Base-by-base conservation (phyloP, 139 green algal species). In the Haematococcus lacustris region DNA sequence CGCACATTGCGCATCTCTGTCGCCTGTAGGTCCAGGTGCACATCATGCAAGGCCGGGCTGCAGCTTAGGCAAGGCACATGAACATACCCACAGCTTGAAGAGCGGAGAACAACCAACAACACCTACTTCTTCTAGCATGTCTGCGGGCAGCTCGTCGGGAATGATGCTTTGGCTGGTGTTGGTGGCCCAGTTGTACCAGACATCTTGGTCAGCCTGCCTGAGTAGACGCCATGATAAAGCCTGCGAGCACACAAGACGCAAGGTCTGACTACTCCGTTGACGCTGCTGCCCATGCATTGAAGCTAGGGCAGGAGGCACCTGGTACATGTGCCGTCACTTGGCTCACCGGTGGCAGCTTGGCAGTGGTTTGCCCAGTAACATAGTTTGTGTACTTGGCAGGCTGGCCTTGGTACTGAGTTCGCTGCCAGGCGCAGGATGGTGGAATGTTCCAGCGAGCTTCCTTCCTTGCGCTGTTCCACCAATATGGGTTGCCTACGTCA, bases 371-470 rank as follows among this genome's bases (percentile, higher is more conserved):
- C 23, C 73, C 66, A 26, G 78, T 83, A 35, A 83, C 41, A 13
- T 39, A 43, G 78, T 83, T 83, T 41, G 72, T 33, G 38, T 83
- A 83, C 34, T 78, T 72, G 59, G 61, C 51, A 35, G 78, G 70
- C 33, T 79, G 78, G 35, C 73, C 43, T 66, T 83, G 70, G 33
- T 73, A 37, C 37, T 80, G 70, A 9, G 80, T 34, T 6, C 73
- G 70, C 70, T 80, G 78, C 78, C 78, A 83, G 3, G 51, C 78
- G 70, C 74, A 80, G 1, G 70, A 78, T 3, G 78, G 66, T 0
- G 78, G 78, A 21, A 51, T 70, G 71, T 78, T 80, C 78, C 78
- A 84, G 57, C 78, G 78, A 32, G 53, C 68, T 61, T 84, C 78
- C 38, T 64, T 71, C 5, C 66, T 75, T 6, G 75, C n/a, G 26